phyloP scores from a whole-genome alignment of 768 basidiomycete species.

The Boletus rufocinnamomeus region DNA sequence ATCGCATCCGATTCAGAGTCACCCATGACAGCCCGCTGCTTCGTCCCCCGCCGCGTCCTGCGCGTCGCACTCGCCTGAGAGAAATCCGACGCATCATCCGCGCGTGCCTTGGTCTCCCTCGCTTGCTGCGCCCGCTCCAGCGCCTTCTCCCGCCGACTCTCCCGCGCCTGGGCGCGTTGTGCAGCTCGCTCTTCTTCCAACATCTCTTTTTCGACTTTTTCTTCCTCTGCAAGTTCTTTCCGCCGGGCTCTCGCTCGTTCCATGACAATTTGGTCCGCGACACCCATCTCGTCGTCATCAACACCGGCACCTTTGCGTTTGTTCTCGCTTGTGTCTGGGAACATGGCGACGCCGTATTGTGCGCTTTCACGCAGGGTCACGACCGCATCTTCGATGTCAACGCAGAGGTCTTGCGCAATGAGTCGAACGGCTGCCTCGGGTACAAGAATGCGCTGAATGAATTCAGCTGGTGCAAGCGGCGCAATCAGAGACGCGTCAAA shows the following conservation, averaged over 20 bases:
- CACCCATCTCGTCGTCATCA: conserved; percentile 35
- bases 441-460: conserved; percentile 82
- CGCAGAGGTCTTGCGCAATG: conserved; percentile 73
- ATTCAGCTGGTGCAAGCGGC: conserved; percentile 74
- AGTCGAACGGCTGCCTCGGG: conserved; percentile 83
- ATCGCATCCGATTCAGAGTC: conserved; percentile 32
- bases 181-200: conserved; percentile 26
- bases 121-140: conserved; percentile 22
- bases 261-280: conserved; percentile 45
- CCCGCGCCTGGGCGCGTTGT: conserved; percentile 22
- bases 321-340: conserved; percentile 50
- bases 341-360: conserved; percentile 84
- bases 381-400: conserved; percentile 51
- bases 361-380: conserved; percentile 71
- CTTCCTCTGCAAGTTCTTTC: conserved; percentile 45
- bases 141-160: conserved; percentile 24
- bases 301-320: conserved; percentile 38
- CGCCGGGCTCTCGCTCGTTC: conserved; percentile 44
- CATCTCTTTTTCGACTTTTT: conserved; percentile 35
- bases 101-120: conserved; percentile 6
- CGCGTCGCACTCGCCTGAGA: conserved; percentile 13
- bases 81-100: background rate
- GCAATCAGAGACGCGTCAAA: conserved; percentile 54
- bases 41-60: conserved; percentile 2
- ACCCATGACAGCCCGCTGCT: background rate